These are phyloP conservation scores for Melaleuca quinquenervia DNA, from an alignment of 345 rosid species.

Conservation along the genomic window DNA sequence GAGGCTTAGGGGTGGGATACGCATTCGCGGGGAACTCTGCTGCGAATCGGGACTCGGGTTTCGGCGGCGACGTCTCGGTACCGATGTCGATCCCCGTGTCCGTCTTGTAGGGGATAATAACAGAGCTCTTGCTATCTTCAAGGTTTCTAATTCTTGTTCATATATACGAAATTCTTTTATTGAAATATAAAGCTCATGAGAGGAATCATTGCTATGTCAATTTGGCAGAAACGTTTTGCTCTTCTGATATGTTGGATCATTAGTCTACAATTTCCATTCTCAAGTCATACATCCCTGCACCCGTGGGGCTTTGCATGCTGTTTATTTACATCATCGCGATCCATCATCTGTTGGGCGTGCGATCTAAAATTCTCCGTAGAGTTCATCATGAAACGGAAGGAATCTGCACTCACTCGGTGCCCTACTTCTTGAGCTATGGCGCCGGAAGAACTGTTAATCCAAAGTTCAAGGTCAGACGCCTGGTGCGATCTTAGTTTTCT, in stretches of 20 bases:
- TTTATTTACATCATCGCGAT: background rate
- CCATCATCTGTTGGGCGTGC: background rate
- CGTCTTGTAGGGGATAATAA: conserved; percentile 30
- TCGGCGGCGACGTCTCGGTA: conserved; percentile 56
- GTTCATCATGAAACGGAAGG: background rate
- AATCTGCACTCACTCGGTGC: background rate
- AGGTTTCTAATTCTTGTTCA: conserved; percentile 11
- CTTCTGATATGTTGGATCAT: background rate
- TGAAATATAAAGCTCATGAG: conserved; percentile 16
- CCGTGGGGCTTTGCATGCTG: background rate
- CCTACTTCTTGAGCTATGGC: background rate
- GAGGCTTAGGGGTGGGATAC: conserved; percentile 48
- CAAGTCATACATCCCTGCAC: background rate
- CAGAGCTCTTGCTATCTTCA: background rate
- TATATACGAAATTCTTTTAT: conserved; percentile 42
- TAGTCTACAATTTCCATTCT: background rate
- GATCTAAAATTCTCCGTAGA: background rate
- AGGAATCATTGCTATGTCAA: background rate
- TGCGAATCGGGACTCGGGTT: conserved; percentile 27
- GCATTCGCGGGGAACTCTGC: conserved; percentile 54
- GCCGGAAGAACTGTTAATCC: background rate
- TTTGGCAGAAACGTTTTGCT: background rate
- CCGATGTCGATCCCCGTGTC: conserved; percentile 57
- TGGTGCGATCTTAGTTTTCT: background rate
- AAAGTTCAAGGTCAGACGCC: background rate